Conservation (phyloP, 2,329 filamentous ascomycete genomes). For the Aspergillus sp. region DNA sequence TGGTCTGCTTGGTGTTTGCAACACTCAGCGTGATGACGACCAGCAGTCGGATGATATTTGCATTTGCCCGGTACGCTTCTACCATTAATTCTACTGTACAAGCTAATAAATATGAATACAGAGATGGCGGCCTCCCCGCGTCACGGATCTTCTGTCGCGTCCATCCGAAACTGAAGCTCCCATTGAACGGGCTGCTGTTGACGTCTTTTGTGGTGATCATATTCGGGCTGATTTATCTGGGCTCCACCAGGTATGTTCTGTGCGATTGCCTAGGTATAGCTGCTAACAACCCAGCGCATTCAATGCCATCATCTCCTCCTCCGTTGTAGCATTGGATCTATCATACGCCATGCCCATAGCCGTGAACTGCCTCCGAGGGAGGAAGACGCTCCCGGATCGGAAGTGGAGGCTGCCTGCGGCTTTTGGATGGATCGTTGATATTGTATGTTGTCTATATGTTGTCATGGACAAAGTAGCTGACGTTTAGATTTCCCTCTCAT, state of each 20-base stretch:
- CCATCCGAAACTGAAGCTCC: slow-evolving; percentile 59
- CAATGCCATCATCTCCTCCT: slow-evolving; percentile 67
- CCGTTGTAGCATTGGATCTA: slow-evolving; percentile 68
- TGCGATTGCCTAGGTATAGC: not conserved
- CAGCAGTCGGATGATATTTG: slow-evolving; percentile 31
- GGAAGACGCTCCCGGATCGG: slow-evolving; percentile 60
- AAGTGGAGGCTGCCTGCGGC: slow-evolving; percentile 54
- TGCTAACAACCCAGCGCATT: slow-evolving; percentile 51
- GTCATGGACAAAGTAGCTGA: not conserved
- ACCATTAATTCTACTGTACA: not conserved
- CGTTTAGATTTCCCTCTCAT: slow-evolving; percentile 53
- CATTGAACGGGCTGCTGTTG: slow-evolving; percentile 63
- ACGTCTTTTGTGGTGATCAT: slow-evolving; percentile 61
- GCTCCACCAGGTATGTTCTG: slow-evolving; percentile 45
- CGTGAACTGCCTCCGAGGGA: slow-evolving; percentile 65
- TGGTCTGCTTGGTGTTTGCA: slow-evolving; percentile 27
- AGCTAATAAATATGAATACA: slow-evolving; percentile 9
- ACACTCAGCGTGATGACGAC: slow-evolving; percentile 31
- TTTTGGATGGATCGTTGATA: slow-evolving; percentile 60
- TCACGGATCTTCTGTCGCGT: slow-evolving; percentile 60
- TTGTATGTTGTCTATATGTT: slow-evolving; percentile 33
- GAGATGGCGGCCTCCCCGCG: slow-evolving; percentile 64
- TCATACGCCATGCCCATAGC: slow-evolving; percentile 71
- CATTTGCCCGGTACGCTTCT: slow-evolving; percentile 24
- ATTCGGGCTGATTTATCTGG: slow-evolving; percentile 68